Evolutionary conservation across 768 basidiomycete genomes (phyloP), one percentile per base, ranked within the genome.

Genomic region (Crucibulum laeve): DNA sequence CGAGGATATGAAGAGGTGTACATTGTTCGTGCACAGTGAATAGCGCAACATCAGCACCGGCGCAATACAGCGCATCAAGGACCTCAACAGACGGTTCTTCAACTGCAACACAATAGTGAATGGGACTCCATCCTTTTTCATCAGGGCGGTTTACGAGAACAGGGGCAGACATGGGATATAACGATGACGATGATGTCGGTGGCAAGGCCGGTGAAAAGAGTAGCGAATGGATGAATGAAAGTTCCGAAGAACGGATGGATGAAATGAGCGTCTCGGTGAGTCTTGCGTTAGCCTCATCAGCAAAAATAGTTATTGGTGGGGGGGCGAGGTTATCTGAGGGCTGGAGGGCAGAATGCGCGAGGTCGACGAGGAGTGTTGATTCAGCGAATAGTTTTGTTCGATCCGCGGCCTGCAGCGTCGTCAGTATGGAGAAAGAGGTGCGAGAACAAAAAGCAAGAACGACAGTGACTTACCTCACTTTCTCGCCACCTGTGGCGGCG

Each of bases 1-100:
- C 82, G 37, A 87, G 73, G 53, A 83, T 77, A 52, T 87, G 85
- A 23, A 88, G 74, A 4, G 79, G 76, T 0, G 84, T 85, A 50
- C 74, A 80, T 46, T 84, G 77, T 56, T 83, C 76, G 44, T 71
- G 56, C 14, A 67, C 61, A 2, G 85, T 87, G 60, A 86, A 87
- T 22, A 88, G 65, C 37, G 82, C 73, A 48, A 84, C 63, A 52
- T 90, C 87, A 17, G 85, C 84, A 36, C 87, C 87, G 25, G 86
- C 87, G 46, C 76, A 80, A 52, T 86, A 88, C 28, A 90, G 67
- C 19, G 79, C 73, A 49, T 90, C 85, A 46, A 89, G 68, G 42
- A 82, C 67, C 43, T 80, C 73, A 33, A 77, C 63, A 10, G 78
- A 83, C 3, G 83, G 86, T 18, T 64, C 61, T 41, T 65, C 61